phyloP scores from a whole-genome alignment of 2,329 filamentous ascomycete genomes.

The Calonectria naviculata region DNA sequence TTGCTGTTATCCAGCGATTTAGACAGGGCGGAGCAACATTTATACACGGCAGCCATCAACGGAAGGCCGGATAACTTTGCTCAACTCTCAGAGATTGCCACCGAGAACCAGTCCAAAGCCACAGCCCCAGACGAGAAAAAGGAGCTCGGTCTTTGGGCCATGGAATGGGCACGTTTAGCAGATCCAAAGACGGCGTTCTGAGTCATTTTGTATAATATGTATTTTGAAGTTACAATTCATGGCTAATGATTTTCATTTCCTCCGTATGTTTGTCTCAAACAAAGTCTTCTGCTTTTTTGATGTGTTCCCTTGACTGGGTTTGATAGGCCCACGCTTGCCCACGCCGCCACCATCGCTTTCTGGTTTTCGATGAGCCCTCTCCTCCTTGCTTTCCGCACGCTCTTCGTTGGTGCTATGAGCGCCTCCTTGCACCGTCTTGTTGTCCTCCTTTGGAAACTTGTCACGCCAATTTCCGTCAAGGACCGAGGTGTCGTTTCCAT shows the following conservation, averaged over 20 bases:
- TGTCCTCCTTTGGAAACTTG: slow-evolving; percentile 52
- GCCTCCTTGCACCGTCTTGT: slow-evolving; percentile 54
- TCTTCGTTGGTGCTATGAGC: slow-evolving; percentile 48
- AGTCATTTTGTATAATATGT: neutral
- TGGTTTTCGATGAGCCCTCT: slow-evolving; percentile 23
- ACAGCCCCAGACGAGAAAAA: slow-evolving; percentile 23
- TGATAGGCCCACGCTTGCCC: slow-evolving; percentile 39
- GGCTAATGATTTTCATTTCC: neutral
- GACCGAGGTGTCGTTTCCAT: slow-evolving; percentile 72
- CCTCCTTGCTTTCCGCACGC: slow-evolving; percentile 44
- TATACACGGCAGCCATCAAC: slow-evolving; percentile 40
- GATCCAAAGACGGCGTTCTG: slow-evolving; percentile 37
- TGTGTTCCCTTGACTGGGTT: slow-evolving; percentile 12
- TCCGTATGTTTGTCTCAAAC: neutral
- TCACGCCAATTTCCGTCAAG: slow-evolving; percentile 68
- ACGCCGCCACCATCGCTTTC: neutral
- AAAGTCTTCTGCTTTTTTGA: slow-evolving; percentile 43
- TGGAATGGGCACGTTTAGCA: slow-evolving; percentile 48
- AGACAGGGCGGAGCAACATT: slow-evolving; percentile 36
- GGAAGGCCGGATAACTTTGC: slow-evolving; percentile 40
- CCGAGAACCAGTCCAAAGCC: slow-evolving; percentile 35
- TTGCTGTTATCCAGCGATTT: slow-evolving; percentile 35
- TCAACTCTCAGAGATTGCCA: slow-evolving; percentile 43
- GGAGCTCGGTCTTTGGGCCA: slow-evolving; percentile 43
- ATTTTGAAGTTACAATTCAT: neutral